A percentile compares a stretch with the other conserved stretches of the same genome.
Conservation (phyloP, 768 basidiomycete species). For the Gelatoporia subvermispora region DNA sequence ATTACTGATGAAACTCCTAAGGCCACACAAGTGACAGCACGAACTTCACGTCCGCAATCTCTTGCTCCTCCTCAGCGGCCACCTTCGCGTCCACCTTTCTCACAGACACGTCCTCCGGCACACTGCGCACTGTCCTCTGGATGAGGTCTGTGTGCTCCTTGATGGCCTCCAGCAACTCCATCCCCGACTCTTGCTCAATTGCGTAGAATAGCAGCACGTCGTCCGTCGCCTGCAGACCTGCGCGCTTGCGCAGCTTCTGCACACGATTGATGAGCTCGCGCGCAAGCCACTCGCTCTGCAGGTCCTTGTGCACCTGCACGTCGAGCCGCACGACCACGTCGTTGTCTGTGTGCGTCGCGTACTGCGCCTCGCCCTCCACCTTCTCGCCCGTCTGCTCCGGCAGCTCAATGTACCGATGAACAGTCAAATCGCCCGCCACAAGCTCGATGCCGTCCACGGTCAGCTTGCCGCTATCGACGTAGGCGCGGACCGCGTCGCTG, state of each 20-base stretch:
- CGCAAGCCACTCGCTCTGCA: conserved; percentile 83
- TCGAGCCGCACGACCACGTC: conserved; percentile 95
- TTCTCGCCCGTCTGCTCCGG: conserved; percentile 38
- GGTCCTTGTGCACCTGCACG: conserved; percentile 79
- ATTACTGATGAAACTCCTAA: conserved; percentile 25
- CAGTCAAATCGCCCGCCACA: conserved; percentile 83
- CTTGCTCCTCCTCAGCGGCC: conserved; percentile 84
- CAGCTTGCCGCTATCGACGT: conserved; percentile 69
- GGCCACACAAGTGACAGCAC: conserved; percentile 58
- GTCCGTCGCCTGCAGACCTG: conserved; percentile 91
- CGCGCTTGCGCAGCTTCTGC: conserved; percentile 93
- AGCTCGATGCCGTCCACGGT: conserved; percentile 87
- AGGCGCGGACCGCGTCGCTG: conserved; percentile 79
- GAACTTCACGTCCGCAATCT: conserved; percentile 77
- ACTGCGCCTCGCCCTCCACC: conserved; percentile 37
- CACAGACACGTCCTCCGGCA: conserved; percentile 56
- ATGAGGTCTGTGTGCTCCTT: conserved; percentile 64
- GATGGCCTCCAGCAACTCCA: conserved; percentile 62
- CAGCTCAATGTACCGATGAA: conserved; percentile 87
- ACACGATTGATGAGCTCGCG: conserved; percentile 90
- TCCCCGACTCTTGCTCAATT: conserved; percentile 66
- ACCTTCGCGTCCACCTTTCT: conserved; percentile 43
- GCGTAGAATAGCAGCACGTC: conserved; percentile 85
- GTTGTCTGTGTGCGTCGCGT: conserved; percentile 84
- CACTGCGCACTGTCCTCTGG: conserved; percentile 65